Percentiles rank a stretch among this genome's conserved stretches.
Evolutionary conservation across 352 stramenopile genomes (phyloP).

Genomic region (Phytophthora foliorum): DNA sequence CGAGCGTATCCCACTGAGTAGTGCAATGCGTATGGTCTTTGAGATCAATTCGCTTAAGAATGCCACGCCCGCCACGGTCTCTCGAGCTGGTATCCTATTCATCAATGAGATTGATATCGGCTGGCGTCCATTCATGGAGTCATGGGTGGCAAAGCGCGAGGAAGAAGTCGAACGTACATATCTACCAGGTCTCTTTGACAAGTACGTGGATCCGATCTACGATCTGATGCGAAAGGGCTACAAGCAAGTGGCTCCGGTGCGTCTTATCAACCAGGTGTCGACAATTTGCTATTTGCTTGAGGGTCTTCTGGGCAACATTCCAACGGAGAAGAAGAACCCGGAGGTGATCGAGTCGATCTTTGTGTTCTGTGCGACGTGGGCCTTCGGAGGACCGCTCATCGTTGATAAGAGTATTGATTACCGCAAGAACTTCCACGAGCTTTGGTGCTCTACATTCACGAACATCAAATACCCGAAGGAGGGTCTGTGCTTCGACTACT

Average conservation of each 20-base stretch:
- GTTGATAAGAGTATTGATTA: slow-evolving; percentile 94
- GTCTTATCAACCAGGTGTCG: slow-evolving; percentile 96
- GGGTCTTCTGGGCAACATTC: slow-evolving; percentile 88
- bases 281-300: slow-evolving; percentile 98
- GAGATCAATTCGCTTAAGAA: slow-evolving; percentile 93
- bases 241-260: slow-evolving; percentile 95
- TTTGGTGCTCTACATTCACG: slow-evolving; percentile 85
- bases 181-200: slow-evolving; percentile 95
- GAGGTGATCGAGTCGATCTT: slow-evolving; percentile 97
- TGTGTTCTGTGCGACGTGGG: slow-evolving; percentile 97
- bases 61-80: slow-evolving; percentile 87
- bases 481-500: slow-evolving; percentile 97
- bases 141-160: slow-evolving; percentile 93
- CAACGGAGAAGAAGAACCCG: slow-evolving; percentile 92
- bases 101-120: slow-evolving; percentile 94
- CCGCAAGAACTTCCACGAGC: slow-evolving; percentile 91
- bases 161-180: slow-evolving; percentile 94
- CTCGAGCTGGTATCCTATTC: slow-evolving; percentile 88
- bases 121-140: slow-evolving; percentile 97
- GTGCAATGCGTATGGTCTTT: slow-evolving; percentile 92
- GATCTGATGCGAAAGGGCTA: slow-evolving; percentile 96
- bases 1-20: slow-evolving; percentile 85
- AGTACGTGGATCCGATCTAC: slow-evolving; percentile 96
- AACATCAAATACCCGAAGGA: slow-evolving; percentile 96
- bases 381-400: slow-evolving; percentile 96